Percentiles rank a stretch among this genome's conserved stretches.
These are phyloP conservation scores for Prinsepia uniflora DNA, from an alignment of 306 rosid genomes.

Conservation along the genomic window DNA sequence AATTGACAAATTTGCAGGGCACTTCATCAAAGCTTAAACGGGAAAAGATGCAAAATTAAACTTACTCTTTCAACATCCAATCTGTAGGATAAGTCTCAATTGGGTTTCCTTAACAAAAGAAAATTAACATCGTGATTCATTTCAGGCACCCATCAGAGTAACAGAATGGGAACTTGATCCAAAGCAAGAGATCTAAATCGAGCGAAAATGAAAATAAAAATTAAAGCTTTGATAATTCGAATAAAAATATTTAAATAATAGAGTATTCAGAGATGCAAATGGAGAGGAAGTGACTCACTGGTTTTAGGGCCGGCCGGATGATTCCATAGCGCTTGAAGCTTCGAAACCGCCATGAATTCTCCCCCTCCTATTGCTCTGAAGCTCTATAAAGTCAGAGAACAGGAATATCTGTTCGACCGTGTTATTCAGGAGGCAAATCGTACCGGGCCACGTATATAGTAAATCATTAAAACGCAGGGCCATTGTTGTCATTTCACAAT, in stretches of 20 bases:
- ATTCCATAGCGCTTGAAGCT: slow-evolving; percentile 90
- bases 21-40: neutral
- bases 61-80: neutral
- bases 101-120: neutral
- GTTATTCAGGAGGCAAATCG: neutral
- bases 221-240: neutral
- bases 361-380: slow-evolving; percentile 2
- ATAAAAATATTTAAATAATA: neutral
- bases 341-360: slow-evolving; percentile 70
- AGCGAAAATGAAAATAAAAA: neutral
- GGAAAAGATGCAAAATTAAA: slow-evolving; percentile 1
- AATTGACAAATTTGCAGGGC: neutral
- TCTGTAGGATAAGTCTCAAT: neutral
- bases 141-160: neutral
- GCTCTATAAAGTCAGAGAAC: neutral
- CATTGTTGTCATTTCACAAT: neutral
- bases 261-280: neutral
- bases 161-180: neutral
- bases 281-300: slow-evolving; percentile 46
- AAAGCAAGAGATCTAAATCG: neutral
- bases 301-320: slow-evolving; percentile 99
- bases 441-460: neutral
- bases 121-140: neutral
- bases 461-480: neutral
- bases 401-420: neutral